A percentile compares a stretch with the other conserved stretches of the same genome.
Evolutionary conservation across 768 basidiomycete species (phyloP).

Genomic region (Dacryopinax primogenitus): DNA sequence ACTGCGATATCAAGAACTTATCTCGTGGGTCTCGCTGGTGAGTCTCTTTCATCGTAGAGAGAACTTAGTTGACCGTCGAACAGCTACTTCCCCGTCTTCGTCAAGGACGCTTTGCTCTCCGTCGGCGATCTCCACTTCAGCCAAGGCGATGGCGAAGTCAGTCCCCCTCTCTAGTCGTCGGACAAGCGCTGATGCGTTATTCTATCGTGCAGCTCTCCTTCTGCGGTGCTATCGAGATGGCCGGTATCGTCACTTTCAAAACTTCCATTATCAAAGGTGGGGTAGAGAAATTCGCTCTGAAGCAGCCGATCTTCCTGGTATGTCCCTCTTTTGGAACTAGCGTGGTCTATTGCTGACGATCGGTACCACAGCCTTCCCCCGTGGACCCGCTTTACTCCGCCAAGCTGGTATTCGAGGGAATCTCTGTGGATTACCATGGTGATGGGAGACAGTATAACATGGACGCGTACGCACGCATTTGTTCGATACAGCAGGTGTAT

Average conservation of each 20-base stretch:
- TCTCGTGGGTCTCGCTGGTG: constrained; percentile 19
- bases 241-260: constrained; percentile 59
- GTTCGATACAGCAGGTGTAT: neutral
- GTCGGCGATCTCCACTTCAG: constrained; percentile 72
- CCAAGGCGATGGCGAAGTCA: constrained; percentile 60
- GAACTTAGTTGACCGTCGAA: constrained; percentile 22
- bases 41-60: no score
- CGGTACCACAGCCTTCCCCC: constrained; percentile 44
- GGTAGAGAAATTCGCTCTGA: constrained; percentile 57
- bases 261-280: constrained; percentile 63
- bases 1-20: constrained; percentile 54
- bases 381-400: constrained; percentile 61
- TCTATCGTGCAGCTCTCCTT: constrained; percentile 41
- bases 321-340: constrained; percentile 15
- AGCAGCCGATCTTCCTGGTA: constrained; percentile 63
- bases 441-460: constrained; percentile 65
- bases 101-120: constrained; percentile 62
- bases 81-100: constrained; percentile 65
- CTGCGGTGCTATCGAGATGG: constrained; percentile 72
- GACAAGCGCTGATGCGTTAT: neutral
- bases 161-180: neutral
- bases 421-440: constrained; percentile 63
- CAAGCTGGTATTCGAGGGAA: constrained; percentile 66
- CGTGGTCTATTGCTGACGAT: neutral
- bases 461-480: constrained; percentile 43